Evolutionary conservation across 352 stramenopile genomes (phyloP).

Genomic region (Pythium guiyangense): DNA sequence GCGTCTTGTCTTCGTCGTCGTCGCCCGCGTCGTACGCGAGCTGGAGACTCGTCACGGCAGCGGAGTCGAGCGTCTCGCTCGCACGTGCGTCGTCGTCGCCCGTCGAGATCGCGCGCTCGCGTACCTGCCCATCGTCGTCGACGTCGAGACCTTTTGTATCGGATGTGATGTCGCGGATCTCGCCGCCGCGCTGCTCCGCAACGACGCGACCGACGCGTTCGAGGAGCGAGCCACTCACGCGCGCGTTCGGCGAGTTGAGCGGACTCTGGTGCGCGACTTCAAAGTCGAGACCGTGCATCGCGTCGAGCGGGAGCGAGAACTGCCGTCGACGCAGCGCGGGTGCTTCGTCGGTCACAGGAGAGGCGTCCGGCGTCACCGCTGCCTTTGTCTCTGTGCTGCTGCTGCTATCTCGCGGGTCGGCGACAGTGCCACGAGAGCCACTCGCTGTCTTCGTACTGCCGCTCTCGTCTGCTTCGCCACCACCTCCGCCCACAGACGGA

Average conservation of each 20-base stretch:
- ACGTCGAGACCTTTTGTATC: slow-evolving; percentile 24
- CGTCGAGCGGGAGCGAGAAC: slow-evolving; percentile 31
- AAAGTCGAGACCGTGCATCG: slow-evolving; percentile 32
- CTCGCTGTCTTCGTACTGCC: neutral
- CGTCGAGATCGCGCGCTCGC: no score
- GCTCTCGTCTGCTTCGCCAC: neutral
- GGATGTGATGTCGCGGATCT: slow-evolving; percentile 76
- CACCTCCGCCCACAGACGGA: neutral
- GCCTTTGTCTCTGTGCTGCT: neutral
- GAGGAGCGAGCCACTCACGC: slow-evolving; percentile 39
- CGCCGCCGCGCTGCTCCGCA: slow-evolving; percentile 61
- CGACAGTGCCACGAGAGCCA: no score
- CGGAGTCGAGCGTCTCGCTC: no score
- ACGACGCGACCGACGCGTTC: slow-evolving; percentile 69
- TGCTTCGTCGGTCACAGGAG: no score
- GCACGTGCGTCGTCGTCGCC: no score
- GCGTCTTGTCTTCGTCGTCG: slow-evolving; percentile 10
- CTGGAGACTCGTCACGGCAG: neutral
- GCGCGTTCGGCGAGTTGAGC: slow-evolving; percentile 12
- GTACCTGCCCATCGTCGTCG: slow-evolving; percentile 11
- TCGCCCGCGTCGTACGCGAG: slow-evolving; percentile 5
- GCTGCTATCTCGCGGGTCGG: no score
- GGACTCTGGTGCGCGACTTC: slow-evolving; percentile 22
- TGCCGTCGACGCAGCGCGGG: slow-evolving; percentile 13
- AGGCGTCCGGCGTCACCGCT: neutral